phyloP scores from a whole-genome alignment of 1,284 basidiomycete genomes.

The Exobasidium cylindrosporum region DNA sequence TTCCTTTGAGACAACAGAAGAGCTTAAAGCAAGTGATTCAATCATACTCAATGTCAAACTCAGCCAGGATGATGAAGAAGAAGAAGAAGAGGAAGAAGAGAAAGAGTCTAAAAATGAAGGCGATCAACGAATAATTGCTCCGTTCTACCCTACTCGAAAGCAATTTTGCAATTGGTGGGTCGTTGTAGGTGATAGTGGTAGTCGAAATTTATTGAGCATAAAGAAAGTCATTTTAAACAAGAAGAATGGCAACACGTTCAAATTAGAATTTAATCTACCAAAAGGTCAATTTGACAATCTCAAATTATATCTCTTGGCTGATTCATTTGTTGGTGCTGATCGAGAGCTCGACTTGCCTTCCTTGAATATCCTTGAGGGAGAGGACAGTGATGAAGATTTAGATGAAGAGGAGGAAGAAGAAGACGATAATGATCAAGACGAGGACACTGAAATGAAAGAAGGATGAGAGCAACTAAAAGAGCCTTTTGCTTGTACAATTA shows the following conservation, averaged over 20 bases:
- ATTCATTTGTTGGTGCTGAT: conserved; percentile 65
- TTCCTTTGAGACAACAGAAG: conserved; percentile 65
- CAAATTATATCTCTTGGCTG: conserved; percentile 88
- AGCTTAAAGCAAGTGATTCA: conserved; percentile 64
- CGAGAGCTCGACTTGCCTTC: conserved; percentile 39
- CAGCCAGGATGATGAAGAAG: conserved; percentile 78
- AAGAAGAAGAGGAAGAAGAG: conserved; percentile 65
- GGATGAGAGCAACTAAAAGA: too few species aligned
- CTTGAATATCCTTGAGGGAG: conserved; percentile 41
- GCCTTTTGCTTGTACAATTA: too few species aligned
- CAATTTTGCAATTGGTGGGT: conserved; percentile 98
- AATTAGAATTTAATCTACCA: conserved; percentile 74
- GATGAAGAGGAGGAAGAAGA: conserved; percentile 32
- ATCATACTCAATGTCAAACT: conserved; percentile 78
- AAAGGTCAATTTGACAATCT: conserved; percentile 70
- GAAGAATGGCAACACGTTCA: conserved; percentile 62
- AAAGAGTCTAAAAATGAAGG: conserved; percentile 62
- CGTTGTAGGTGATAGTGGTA: conserved; percentile 75
- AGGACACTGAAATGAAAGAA: conserved; percentile 1
- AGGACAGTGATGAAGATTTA: conserved; percentile 36
- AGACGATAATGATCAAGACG: conserved; percentile 14
- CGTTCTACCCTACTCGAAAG: conserved; percentile 76
- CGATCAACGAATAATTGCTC: conserved; percentile 69
- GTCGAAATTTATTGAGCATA: conserved; percentile 78
- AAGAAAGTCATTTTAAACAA: conserved; percentile 87